phyloP scores from a whole-genome alignment of 2,329 filamentous ascomycete genomes.

The Ascochyta rabiei region DNA sequence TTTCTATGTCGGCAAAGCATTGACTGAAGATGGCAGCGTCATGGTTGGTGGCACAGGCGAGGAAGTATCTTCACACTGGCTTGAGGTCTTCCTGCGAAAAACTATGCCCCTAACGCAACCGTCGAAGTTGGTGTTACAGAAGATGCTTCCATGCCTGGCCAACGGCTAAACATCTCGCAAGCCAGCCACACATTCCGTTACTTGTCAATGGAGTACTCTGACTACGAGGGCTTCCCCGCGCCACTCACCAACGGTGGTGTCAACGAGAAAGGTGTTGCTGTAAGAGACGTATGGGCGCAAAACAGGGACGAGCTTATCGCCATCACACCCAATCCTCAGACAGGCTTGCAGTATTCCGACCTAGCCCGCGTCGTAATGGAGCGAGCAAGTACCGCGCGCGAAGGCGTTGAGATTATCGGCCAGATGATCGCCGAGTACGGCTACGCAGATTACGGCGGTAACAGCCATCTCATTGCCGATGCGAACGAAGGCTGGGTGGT shows the following conservation, averaged over 20 bases:
- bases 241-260: slow-evolving; percentile 54
- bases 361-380: slow-evolving; percentile 51
- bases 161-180: slow-evolving; percentile 44
- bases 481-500: slow-evolving; percentile 46
- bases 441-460: slow-evolving; percentile 53
- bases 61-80: slow-evolving; percentile 56
- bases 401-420: slow-evolving; percentile 53
- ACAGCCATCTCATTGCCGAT: slow-evolving; percentile 53
- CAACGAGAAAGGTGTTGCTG: slow-evolving; percentile 51
- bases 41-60: slow-evolving; percentile 56
- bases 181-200: slow-evolving; percentile 43
- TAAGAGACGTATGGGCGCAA: slow-evolving; percentile 52
- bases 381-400: slow-evolving; percentile 48
- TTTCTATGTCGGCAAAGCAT: slow-evolving; percentile 56
- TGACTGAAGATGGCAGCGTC: slow-evolving; percentile 53
- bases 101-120: slow-evolving; percentile 51
- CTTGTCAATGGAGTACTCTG: slow-evolving; percentile 47
- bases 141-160: slow-evolving; percentile 47
- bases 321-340: slow-evolving; percentile 52
- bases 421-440: slow-evolving; percentile 49
- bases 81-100: slow-evolving; percentile 53
- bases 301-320: slow-evolving; percentile 49
- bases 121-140: slow-evolving; percentile 53
- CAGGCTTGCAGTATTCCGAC: slow-evolving; percentile 51
- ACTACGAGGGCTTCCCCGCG: slow-evolving; percentile 53